Base-by-base conservation (phyloP, 176 grass and related monocot genomes). In the Musa troglodytarum region DNA sequence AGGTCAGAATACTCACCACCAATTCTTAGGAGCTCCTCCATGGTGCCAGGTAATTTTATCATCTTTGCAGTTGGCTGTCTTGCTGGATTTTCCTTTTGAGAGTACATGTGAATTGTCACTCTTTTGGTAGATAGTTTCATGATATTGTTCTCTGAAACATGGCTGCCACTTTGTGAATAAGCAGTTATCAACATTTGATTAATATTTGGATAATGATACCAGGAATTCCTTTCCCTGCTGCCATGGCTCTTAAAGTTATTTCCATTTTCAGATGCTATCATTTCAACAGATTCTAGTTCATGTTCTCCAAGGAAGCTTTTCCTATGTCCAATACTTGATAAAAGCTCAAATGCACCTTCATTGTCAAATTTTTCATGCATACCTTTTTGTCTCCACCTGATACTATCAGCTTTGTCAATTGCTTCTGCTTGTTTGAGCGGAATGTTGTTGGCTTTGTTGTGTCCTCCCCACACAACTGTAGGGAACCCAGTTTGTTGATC, bases 91-190 rank as follows among this genome's bases (percentile, higher is more conserved):
- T 23, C 17, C 52, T 61, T 50, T 50, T 50, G 52, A 58, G 66
- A 71, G 59, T 14, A 25, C 77, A 71, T 79, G 53, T 79, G 66
- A 69, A 79, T 79, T 5, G 28, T 79, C 4, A 79, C 66, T 70
- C 66, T 69, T 59, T 70, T 79, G 10, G 1, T 67, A 57, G 6
- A 25, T 79, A 21, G 16, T 51, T n/a, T 50, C 20, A 13, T 50
- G 43, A 50, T 13, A 51, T 22, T 71, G 43, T 21, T 50, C 5
- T 3, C 15, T 51, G 10, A 16, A 50, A 5, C 3, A 71, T 51
- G 15, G 12, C 68, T 51, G 9, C 7, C 63, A 65, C 10, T 65
- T 65, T 24, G 12, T 16, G 70, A 78, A 28, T 11, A 52, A 58
- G 25, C 49, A n/a, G 15, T 17, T 19, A 43, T 61, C 54, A 58